phyloP scores from a whole-genome alignment of 768 basidiomycete species.

The Collybiopsis confluens region DNA sequence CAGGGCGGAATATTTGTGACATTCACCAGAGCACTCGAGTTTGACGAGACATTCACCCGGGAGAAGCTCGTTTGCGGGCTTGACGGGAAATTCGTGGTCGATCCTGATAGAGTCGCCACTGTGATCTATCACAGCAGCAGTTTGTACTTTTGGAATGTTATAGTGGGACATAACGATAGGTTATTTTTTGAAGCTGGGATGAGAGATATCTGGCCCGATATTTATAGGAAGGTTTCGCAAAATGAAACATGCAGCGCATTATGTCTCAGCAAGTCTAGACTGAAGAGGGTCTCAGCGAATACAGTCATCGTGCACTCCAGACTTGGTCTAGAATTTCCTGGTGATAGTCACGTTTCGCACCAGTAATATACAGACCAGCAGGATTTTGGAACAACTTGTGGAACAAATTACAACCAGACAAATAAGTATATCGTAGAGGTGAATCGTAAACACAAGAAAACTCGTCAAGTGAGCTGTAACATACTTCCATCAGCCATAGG shows the following conservation, averaged over 20 bases:
- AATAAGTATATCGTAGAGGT: background rate
- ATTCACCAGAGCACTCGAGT: conserved; percentile 64
- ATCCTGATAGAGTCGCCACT: conserved; percentile 33
- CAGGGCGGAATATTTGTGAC: background rate
- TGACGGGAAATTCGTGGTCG: conserved; percentile 49
- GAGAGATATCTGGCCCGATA: too few species aligned
- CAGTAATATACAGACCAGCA: too few species aligned
- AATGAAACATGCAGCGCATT: too few species aligned
- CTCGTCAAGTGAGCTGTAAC: conserved; percentile 26
- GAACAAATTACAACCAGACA: background rate
- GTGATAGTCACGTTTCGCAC: too few species aligned
- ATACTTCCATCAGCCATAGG: conserved; percentile 38
- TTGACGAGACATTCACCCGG: conserved; percentile 77
- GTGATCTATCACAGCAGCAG: conserved; percentile 36
- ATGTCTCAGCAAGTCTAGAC: background rate
- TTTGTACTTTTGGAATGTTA: conserved; percentile 37
- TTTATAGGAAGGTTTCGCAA: too few species aligned
- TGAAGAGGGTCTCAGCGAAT: too few species aligned
- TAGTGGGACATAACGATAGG: conserved; percentile 1
- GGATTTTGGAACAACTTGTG: too few species aligned
- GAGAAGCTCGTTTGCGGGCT: conserved; percentile 46
- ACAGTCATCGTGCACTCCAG: too few species aligned
- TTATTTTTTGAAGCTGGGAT: background rate
- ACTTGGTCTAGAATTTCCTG: too few species aligned
- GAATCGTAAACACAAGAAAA: background rate